Conservation (phyloP, 1,139 yeast species). For the Pichia sp. region DNA sequence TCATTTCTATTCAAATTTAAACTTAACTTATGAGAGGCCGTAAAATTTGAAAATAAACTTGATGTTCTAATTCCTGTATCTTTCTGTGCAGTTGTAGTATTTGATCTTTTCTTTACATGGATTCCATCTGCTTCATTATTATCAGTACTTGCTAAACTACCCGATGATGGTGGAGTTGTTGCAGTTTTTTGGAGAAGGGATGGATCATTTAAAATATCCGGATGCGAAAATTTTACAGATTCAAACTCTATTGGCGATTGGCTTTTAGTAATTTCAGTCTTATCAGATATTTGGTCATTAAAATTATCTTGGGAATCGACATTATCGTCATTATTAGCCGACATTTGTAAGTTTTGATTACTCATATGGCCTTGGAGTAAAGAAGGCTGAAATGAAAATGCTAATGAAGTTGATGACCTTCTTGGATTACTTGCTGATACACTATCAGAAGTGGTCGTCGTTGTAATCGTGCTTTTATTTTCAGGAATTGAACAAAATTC, state of each 20-base stretch:
- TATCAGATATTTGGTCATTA: not conserved
- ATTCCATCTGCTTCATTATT: conserved; percentile 1
- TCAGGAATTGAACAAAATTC: not conserved
- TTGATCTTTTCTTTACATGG: conserved; percentile 2
- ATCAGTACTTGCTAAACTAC: conserved; percentile 8
- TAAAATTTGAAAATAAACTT: conserved; percentile 1
- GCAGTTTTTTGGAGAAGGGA: conserved; percentile 8
- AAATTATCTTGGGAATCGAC: not conserved
- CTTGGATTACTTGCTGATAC: not conserved
- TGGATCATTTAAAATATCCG: conserved; percentile 6
- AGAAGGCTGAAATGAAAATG: conserved; percentile 15
- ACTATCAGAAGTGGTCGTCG: not conserved
- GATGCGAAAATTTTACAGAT: conserved; percentile 2
- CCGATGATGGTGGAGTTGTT: conserved; percentile 2
- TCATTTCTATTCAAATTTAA: not conserved
- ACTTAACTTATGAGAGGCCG: not conserved
- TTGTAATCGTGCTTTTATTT: not conserved
- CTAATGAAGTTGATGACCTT: conserved; percentile 4
- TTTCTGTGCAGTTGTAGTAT: not conserved
- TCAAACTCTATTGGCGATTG: not conserved
- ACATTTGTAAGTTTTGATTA: not conserved
- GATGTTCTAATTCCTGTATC: not conserved
- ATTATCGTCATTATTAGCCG: not conserved
- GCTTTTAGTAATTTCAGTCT: not conserved
- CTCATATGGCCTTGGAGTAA: conserved; percentile 8